phyloP scores from a whole-genome alignment of 352 stramenopile genomes.

The Phytopythium delawarense region DNA sequence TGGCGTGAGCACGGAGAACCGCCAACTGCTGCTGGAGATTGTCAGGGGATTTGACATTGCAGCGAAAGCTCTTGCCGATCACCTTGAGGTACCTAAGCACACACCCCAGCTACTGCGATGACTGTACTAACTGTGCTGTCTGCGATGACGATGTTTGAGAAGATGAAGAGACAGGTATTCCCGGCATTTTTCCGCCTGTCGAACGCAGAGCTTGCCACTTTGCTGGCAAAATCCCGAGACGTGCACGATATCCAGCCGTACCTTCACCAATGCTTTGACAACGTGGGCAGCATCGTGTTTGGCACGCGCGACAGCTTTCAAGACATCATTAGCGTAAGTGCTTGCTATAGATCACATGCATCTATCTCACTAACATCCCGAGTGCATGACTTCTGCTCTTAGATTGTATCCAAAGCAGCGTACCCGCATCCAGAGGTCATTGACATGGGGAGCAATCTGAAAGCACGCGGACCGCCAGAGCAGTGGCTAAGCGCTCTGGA shows the following conservation, averaged over 20 bases:
- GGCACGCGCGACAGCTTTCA: constrained; percentile 53
- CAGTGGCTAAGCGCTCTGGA: constrained; percentile 63
- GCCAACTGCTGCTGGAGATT: constrained; percentile 30
- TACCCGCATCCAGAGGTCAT: constrained; percentile 43
- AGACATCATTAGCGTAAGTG: constrained; percentile 41
- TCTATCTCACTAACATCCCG: no score
- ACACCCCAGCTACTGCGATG: neutral
- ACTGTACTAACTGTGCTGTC: neutral
- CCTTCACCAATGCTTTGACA: constrained; percentile 66
- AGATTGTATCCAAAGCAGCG: constrained; percentile 29
- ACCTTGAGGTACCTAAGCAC: constrained; percentile 36
- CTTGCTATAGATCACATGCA: neutral
- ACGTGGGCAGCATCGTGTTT: constrained; percentile 56
- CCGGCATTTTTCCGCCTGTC: constrained; percentile 62
- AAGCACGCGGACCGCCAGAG: constrained; percentile 60
- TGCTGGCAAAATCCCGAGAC: constrained; percentile 47
- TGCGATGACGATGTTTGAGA: neutral
- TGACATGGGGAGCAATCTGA: constrained; percentile 66
- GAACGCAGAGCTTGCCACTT: constrained; percentile 45
- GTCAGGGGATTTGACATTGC: constrained; percentile 54
- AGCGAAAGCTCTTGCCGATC: constrained; percentile 40
- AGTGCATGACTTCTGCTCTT: neutral
- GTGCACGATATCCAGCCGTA: constrained; percentile 47
- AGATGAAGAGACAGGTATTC: constrained; percentile 59
- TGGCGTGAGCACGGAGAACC: constrained; percentile 41